phyloP scores from a whole-genome alignment of 306 rosid genomes.

The Vachellia collinsii region DNA sequence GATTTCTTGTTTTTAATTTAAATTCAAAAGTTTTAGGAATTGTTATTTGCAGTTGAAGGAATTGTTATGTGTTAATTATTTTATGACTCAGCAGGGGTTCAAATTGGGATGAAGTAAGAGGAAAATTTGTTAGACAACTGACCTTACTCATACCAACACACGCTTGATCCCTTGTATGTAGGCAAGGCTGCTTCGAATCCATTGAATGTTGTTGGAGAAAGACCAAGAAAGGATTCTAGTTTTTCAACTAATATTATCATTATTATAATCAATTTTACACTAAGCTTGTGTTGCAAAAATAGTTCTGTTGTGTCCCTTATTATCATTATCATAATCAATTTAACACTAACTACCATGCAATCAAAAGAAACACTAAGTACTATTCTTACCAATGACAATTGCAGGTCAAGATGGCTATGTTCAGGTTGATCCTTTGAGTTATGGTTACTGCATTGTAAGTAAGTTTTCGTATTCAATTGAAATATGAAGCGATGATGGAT shows the following conservation, averaged over 20 bases:
- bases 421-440: not conserved
- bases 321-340: not conserved
- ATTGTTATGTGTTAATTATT: not conserved
- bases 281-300: not conserved
- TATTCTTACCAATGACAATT: not conserved
- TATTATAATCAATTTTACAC: too few relatives aligned
- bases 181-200: not conserved
- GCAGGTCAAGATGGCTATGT: not conserved
- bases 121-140: not conserved
- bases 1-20: not conserved
- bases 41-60: not conserved
- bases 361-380: too few relatives aligned
- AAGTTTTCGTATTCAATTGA: not conserved
- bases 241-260: not conserved
- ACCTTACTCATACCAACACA: not conserved
- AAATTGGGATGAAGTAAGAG: not conserved
- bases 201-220: not conserved
- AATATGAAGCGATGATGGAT: too few relatives aligned
- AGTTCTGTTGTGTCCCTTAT: not conserved
- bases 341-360: not conserved
- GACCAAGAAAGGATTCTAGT: not conserved
- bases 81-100: not conserved
- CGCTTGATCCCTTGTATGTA: not conserved
- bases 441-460: not conserved
- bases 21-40: not conserved